A percentile compares a stretch with the other conserved stretches of the same genome.
These are phyloP conservation scores for Cucumis hystrix DNA, from an alignment of 306 rosid genomes.

Conservation along the genomic window DNA sequence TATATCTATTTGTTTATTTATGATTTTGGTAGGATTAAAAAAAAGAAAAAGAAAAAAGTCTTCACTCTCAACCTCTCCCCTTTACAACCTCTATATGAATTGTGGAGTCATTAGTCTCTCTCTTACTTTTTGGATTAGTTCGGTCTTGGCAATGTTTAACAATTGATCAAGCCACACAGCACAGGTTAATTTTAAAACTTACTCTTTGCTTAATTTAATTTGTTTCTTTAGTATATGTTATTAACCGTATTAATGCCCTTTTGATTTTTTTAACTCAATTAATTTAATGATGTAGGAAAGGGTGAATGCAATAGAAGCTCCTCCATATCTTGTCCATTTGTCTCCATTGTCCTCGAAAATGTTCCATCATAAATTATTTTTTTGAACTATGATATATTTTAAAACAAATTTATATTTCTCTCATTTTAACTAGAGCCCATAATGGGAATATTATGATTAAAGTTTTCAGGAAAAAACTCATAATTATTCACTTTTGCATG, in stretches of 20 bases:
- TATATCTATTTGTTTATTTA: conserved; percentile 30
- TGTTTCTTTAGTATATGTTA: background rate
- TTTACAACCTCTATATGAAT: conserved; percentile 1
- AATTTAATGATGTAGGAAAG: conserved; percentile 6
- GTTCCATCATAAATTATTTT: conserved; percentile 19
- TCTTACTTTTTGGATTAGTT: conserved; percentile 80
- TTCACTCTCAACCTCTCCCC: conserved; percentile 9
- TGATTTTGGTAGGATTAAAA: conserved; percentile 16
- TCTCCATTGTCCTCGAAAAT: conserved; percentile 48
- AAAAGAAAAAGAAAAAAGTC: conserved; percentile 17
- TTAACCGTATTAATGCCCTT: background rate
- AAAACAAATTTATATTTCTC: too few species aligned
- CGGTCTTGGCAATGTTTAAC: conserved; percentile 21
- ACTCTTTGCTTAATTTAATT: background rate
- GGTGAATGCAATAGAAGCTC: background rate
- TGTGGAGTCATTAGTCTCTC: conserved; percentile 24
- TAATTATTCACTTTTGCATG: too few species aligned
- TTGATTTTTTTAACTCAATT: conserved; percentile 8
- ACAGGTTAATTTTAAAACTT: conserved; percentile 15
- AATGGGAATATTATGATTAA: too few species aligned
- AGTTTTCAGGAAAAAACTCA: too few species aligned
- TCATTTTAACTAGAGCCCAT: too few species aligned
- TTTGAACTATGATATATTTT: too few species aligned
- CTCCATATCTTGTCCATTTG: conserved; percentile 57
- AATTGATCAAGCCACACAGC: conserved; percentile 52